A percentile compares a stretch with the other conserved stretches of the same genome.
These are phyloP conservation scores for Ceratobasidium sp. DNA, from an alignment of 1,284 basidiomycete species.

Conservation along the genomic window DNA sequence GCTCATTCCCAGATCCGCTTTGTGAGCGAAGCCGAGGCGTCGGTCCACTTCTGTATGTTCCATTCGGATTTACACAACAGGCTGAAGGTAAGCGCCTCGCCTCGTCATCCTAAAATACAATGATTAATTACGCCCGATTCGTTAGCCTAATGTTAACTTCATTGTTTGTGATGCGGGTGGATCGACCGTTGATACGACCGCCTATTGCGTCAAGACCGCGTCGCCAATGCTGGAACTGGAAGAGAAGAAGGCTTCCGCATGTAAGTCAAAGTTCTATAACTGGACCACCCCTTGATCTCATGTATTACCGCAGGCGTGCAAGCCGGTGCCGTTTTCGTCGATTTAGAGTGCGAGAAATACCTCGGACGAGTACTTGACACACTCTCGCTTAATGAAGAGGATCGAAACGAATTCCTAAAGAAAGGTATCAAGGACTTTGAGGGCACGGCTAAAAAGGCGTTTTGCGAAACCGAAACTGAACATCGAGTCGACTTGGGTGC, in stretches of 20 bases:
- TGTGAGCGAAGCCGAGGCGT: conserved; percentile 47
- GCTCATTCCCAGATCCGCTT: conserved; percentile 32
- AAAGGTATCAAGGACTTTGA: conserved; percentile 37
- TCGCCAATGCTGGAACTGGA: conserved; percentile 41
- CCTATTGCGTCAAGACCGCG: conserved; percentile 43
- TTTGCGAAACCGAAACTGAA: neutral
- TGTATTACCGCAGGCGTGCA: conserved; percentile 39
- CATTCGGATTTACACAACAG: conserved; percentile 32
- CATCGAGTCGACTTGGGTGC: conserved; percentile 32
- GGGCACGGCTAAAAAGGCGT: conserved; percentile 11
- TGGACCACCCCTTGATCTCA: neutral
- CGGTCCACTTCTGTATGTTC: conserved; percentile 47
- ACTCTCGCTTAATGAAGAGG: conserved; percentile 2
- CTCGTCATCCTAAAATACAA: neutral
- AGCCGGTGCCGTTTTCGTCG: conserved; percentile 44
- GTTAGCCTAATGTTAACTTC: conserved; percentile 37
- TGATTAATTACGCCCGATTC: neutral
- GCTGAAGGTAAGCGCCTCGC: conserved; percentile 16
- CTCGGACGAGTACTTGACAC: conserved; percentile 18
- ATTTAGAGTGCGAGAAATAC: conserved; percentile 40
- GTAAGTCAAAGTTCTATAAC: conserved; percentile 11
- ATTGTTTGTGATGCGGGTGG: conserved; percentile 48
- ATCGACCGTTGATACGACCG: conserved; percentile 48
- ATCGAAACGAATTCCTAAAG: conserved; percentile 30
- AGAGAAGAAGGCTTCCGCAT: conserved; percentile 45